Conservation (phyloP, 1,284 basidiomycete genomes). For the Boletus sp. region DNA sequence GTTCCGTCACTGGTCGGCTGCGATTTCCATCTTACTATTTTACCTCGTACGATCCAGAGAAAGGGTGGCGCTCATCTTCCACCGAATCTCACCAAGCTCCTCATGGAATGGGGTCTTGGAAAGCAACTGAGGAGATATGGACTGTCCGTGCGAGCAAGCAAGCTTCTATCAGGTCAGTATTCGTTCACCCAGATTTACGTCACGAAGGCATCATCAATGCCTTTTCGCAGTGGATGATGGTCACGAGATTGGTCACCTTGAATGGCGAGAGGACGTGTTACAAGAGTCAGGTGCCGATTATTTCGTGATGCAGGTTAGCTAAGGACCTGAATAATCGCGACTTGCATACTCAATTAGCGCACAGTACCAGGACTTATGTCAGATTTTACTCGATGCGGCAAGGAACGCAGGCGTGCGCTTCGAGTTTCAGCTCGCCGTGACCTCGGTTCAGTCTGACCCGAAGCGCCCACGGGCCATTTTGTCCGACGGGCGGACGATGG, state of each 20-base stretch:
- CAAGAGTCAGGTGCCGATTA: slow-evolving; percentile 55
- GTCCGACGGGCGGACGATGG: slow-evolving; percentile 36
- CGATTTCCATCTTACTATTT: not conserved
- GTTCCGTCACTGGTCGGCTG: not conserved
- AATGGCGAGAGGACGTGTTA: slow-evolving; percentile 54
- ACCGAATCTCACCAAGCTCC: slow-evolving; percentile 53
- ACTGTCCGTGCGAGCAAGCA: slow-evolving; percentile 27
- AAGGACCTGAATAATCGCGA: not conserved
- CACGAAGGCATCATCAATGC: not conserved
- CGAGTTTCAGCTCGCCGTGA: slow-evolving; percentile 40
- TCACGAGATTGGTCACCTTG: slow-evolving; percentile 44
- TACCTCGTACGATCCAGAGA: slow-evolving; percentile 17
- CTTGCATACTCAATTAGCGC: slow-evolving; percentile 9
- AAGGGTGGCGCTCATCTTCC: slow-evolving; percentile 48
- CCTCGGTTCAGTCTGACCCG: slow-evolving; percentile 31
- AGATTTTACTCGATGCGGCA: slow-evolving; percentile 43
- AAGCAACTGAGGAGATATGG: slow-evolving; percentile 39
- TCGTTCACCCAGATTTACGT: not conserved
- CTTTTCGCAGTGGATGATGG: slow-evolving; percentile 41
- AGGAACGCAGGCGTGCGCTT: slow-evolving; percentile 42
- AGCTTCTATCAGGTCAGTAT: slow-evolving; percentile 28
- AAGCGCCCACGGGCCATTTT: slow-evolving; percentile 29
- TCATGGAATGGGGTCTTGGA: slow-evolving; percentile 50
- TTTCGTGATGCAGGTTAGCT: slow-evolving; percentile 46
- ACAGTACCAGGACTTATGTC: slow-evolving; percentile 48